phyloP scores from a whole-genome alignment of 305 asterid species.

The Fraxinus albicans region DNA sequence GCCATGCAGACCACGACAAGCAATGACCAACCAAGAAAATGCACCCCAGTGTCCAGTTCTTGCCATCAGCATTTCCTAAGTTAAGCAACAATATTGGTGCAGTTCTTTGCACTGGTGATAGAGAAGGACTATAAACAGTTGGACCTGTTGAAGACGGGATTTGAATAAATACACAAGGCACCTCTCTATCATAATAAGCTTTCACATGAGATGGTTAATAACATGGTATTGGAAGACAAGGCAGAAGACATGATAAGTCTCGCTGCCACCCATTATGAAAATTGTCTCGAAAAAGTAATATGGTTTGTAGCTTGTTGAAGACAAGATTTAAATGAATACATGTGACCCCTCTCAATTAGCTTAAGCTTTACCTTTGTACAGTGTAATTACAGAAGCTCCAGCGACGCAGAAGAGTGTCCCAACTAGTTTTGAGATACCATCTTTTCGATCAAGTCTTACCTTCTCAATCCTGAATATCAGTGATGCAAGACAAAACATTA shows the following conservation, averaged over 20 bases:
- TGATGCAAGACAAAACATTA: too few relatives aligned
- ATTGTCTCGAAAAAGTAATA: too few relatives aligned
- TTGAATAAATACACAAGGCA: too few relatives aligned
- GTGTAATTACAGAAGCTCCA: conserved; percentile 94
- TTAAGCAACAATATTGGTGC: background rate
- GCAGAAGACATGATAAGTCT: too few relatives aligned
- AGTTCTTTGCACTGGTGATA: background rate
- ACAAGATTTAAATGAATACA: too few relatives aligned
- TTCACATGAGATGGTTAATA: too few relatives aligned
- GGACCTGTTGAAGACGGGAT: background rate
- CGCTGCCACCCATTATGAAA: background rate
- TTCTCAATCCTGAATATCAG: conserved; percentile 62
- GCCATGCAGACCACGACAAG: background rate
- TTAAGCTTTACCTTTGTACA: conserved; percentile 55
- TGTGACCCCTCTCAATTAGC: too few relatives aligned
- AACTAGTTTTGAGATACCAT: conserved; percentile 81
- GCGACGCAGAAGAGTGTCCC: conserved; percentile 85
- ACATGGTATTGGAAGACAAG: too few relatives aligned
- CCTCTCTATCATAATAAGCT: too few relatives aligned
- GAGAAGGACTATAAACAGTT: background rate
- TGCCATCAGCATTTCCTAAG: background rate
- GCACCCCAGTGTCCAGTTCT: background rate
- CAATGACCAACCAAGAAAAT: background rate
- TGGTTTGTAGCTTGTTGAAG: background rate
- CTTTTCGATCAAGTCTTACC: conserved; percentile 77